Evolutionary conservation across 129 eudicot genomes (phyloP), one percentile per base, ranked within the genome.

Genomic region (Cynara cardunculus): DNA sequence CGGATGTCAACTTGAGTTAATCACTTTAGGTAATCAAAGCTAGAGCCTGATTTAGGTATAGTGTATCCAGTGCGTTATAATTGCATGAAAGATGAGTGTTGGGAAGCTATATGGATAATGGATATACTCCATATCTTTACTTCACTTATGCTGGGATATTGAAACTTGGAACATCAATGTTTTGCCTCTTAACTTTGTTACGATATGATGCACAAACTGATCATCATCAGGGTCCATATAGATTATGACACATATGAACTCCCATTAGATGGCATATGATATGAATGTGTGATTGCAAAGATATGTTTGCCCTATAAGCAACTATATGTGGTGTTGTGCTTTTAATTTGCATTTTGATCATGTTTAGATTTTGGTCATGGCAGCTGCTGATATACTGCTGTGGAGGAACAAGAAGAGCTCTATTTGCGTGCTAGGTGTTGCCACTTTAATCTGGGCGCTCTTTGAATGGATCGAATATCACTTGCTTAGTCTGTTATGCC

Each of bases 371-470:
- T 59, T 61, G 9, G 59, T 59, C 2, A 21, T 83, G 69, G 37
- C 91, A 94, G 98, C 91, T 85, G 97, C 98, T 88, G 98, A 92
- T 83, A 78, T 94, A 80, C 79, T 94, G 76, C 85, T 94, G 12
- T 94, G 97, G 94, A 90, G 94, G 87, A 85, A 92, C 84, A 94
- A 90, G 90, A 94, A 90, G 73, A 75, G 83, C 72, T 74, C 97
- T 21, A 89, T 83, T 67, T 82, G 83, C 14, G 88, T 90, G 24
- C 88, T 94, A 67, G 94, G 93, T 86, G 79, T 86, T 53, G 97
- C 90, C 16, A 94, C 99, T 56, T 81, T 87, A n/a, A 83, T 94
- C 24, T 92, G 99, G 94, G 92, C 89, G 26, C 89, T 92, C 64
- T 92, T 95, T 26, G 97, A 95, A 78, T 79, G 89, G 86, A 84